These are phyloP conservation scores for Scopulariopsis brevicaulis DNA, from an alignment of 2,329 filamentous ascomycete genomes.

Conservation along the genomic window DNA sequence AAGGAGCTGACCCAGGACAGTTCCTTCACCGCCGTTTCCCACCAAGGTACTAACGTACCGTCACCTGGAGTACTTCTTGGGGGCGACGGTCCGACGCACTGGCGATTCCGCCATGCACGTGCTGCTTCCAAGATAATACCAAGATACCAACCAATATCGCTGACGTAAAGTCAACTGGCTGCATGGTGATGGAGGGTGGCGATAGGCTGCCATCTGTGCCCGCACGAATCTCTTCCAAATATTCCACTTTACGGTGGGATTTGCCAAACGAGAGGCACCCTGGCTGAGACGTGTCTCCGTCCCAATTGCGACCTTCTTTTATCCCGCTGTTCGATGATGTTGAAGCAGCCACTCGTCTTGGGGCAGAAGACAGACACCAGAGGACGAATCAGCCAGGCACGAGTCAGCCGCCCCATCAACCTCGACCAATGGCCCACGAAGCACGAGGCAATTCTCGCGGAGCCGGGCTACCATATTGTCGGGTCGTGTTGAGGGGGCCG, in stretches of 20 bases:
- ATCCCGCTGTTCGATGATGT: not conserved
- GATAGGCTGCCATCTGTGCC: not conserved
- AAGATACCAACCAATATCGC: no score
- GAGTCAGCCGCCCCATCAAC: not conserved
- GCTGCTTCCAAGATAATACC: no score
- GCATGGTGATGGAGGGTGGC: not conserved
- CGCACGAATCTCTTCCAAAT: not conserved
- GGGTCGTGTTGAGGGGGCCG: not conserved
- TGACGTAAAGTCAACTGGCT: not conserved
- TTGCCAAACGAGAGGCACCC: not conserved
- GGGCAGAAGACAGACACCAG: not conserved
- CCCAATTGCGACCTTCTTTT: not conserved
- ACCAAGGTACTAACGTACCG: not conserved
- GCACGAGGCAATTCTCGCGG: not conserved
- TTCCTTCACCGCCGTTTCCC: not conserved
- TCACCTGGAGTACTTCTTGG: no score
- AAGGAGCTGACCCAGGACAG: not conserved
- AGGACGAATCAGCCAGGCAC: not conserved
- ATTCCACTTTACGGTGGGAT: not conserved
- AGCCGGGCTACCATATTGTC: not conserved
- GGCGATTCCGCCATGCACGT: no score
- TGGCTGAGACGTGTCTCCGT: not conserved
- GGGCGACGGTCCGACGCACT: no score
- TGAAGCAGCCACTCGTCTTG: not conserved
- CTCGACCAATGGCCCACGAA: not conserved